phyloP scores from a whole-genome alignment of 129 eudicot genomes.

The Lactuca sativa region DNA sequence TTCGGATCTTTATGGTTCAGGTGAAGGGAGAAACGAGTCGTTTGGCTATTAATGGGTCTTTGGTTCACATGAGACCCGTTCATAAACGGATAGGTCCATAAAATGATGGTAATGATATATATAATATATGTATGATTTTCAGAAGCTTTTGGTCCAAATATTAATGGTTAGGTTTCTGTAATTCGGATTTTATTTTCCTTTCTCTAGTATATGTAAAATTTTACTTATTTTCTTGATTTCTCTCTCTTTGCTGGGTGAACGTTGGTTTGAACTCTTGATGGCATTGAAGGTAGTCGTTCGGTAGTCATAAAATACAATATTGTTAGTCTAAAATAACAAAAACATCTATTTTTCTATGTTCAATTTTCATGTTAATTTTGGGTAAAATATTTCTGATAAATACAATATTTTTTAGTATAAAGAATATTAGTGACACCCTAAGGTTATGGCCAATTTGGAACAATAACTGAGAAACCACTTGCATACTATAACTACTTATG shows the following conservation, averaged over 20 bases:
- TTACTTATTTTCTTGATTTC: background rate
- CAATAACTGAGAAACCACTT: no score
- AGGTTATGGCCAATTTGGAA: no score
- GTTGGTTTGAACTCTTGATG: background rate
- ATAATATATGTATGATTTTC: background rate
- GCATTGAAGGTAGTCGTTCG: background rate
- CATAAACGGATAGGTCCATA: slow-evolving; percentile 52
- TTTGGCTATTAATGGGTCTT: slow-evolving; percentile 45
- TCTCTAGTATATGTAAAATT: background rate
- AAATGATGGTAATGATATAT: no score
- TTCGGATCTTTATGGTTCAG: slow-evolving; percentile 31
- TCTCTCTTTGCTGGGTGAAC: background rate
- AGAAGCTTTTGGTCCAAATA: background rate
- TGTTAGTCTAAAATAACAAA: no score
- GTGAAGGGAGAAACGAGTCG: slow-evolving; percentile 21
- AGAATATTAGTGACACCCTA: no score
- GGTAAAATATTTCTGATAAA: no score
- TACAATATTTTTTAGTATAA: no score
- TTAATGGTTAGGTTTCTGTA: background rate
- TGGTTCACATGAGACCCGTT: slow-evolving; percentile 59
- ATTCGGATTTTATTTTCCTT: background rate
- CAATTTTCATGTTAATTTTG: no score
- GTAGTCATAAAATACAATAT: no score
- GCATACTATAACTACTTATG: no score
- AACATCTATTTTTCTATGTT: no score